Base-by-base conservation (phyloP, 2,329 filamentous ascomycete genomes). In the Ophiocordyceps camponoti-leonardi region DNA sequence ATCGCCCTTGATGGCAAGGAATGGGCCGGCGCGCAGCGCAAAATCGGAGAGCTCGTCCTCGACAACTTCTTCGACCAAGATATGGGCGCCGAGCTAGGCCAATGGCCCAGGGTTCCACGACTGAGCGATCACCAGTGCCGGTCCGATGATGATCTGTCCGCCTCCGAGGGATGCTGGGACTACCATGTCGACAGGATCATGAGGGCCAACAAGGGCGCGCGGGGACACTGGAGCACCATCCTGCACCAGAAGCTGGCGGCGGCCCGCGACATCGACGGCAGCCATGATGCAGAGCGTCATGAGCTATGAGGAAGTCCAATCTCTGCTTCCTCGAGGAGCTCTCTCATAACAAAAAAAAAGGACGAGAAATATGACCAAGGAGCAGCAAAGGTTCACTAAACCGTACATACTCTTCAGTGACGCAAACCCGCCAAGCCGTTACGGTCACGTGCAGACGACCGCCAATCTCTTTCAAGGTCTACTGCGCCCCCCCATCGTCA, bases 51-150 rank as follows among this genome's bases (percentile, higher is more conserved):
- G 48, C 65, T 82, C 46, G 67, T 81, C 26, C 66, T 73, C 31
- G 79, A 83, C 54, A 78, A 69, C 48, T 83, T 83, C 54, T 62
- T 83, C n/a, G 79, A 83, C 53, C 69, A 72, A 49, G 68, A 73
- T 47, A 77, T 80, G 68, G 77, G 77, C 39, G 77, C 77, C 2
- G 62, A 64, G 22, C 50, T 70, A 18, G 73, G 75, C 0, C 61
- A 74, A 49, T 81, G 75, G 75, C 76, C 76, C 0, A 63, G 50
- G 20, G 53, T 51, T 19, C 50, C 54, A 5, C 60, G 60, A 43
- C 52, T 56, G 37, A 56, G 57, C 22, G 62, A 66, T 19, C 52
- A 53, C 46, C 51, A 58, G 43, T 74, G 68, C 42, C 57, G 53
- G 39, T 50, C 51, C 16, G 56, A 52, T 2, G 60, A 52, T 2